A percentile compares a stretch with the other conserved stretches of the same genome.
phyloP scores from a whole-genome alignment of 1,139 yeast species.

The Ogataea hybrid region DNA sequence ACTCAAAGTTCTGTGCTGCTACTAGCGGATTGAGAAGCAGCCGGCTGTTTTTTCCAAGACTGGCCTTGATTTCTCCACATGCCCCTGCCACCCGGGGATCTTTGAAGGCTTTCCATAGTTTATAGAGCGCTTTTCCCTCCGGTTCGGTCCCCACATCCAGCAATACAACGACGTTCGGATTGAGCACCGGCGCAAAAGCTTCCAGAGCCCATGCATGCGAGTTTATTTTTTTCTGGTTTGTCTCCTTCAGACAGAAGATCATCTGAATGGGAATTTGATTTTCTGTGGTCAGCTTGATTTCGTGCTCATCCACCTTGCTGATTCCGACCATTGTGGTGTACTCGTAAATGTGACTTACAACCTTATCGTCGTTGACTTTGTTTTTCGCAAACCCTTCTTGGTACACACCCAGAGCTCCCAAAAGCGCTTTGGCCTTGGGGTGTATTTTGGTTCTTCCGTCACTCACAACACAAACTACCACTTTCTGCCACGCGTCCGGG shows the following conservation, averaged over 20 bases:
- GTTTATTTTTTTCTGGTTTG: constrained; percentile 72
- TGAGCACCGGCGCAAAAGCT: constrained; percentile 67
- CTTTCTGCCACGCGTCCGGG: constrained; percentile 74
- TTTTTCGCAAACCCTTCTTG: constrained; percentile 85
- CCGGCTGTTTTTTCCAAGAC: constrained; percentile 48
- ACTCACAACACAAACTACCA: constrained; percentile 70
- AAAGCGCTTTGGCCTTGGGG: constrained; percentile 59
- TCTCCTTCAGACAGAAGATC: constrained; percentile 74
- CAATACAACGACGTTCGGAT: constrained; percentile 69
- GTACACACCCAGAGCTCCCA: constrained; percentile 72
- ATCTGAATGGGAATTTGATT: constrained; percentile 70
- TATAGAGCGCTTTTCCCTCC: constrained; percentile 66
- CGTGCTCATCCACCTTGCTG: constrained; percentile 51
- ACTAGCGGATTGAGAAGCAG: constrained; percentile 70
- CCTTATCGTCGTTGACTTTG: constrained; percentile 66
- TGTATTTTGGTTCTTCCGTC: constrained; percentile 75
- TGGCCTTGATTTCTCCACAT: constrained; percentile 79
- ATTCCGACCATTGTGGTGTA: constrained; percentile 79
- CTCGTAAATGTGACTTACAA: constrained; percentile 73
- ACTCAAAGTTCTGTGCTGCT: constrained; percentile 83
- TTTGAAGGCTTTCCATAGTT: constrained; percentile 73
- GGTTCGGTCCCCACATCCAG: constrained; percentile 84
- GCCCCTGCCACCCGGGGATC: constrained; percentile 83
- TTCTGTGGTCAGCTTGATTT: constrained; percentile 49
- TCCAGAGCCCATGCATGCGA: constrained; percentile 87